A percentile compares a stretch with the other conserved stretches of the same genome.
Conservation (phyloP, 1,139 yeast genomes). For the Suhomyces coccinellae region DNA sequence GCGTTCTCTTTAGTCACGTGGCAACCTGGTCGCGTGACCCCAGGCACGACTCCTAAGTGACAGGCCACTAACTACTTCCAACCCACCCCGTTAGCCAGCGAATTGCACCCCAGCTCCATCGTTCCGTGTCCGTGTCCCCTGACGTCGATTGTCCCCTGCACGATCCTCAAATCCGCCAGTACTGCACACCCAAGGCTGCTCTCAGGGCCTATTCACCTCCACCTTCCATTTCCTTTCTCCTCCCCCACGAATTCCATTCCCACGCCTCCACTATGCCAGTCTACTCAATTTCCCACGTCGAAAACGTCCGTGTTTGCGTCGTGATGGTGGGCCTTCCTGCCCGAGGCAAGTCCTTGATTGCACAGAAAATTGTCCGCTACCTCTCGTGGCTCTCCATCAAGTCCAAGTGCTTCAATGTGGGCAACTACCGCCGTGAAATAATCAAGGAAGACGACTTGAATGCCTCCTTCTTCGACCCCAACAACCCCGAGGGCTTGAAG, state of each 20-base stretch:
- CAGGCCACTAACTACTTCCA: neutral
- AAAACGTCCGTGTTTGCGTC: conserved; percentile 70
- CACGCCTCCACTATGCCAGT: conserved; percentile 53
- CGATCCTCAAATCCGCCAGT: too few species aligned
- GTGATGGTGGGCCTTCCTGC: conserved; percentile 76
- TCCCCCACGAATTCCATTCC: neutral
- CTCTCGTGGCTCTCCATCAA: conserved; percentile 88
- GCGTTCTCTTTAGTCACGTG: conserved; percentile 1
- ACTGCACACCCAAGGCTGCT: neutral
- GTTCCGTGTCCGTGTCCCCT: neutral
- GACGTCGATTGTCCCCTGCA: neutral
- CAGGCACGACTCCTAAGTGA: neutral
- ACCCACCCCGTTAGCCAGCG: conserved; percentile 1
- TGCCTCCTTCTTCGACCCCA: conserved; percentile 77
- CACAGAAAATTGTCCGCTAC: conserved; percentile 83
- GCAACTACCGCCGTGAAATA: conserved; percentile 69
- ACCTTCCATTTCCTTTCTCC: neutral
- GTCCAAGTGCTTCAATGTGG: conserved; percentile 88
- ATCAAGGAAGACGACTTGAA: conserved; percentile 38
- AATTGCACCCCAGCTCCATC: neutral
- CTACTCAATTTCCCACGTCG: conserved; percentile 70
- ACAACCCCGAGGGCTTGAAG: conserved; percentile 61
- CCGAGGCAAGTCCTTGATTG: conserved; percentile 75
- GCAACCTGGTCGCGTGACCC: conserved; percentile 2
- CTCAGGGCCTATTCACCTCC: neutral